Percentiles rank a stretch among this genome's conserved stretches.
phyloP scores from a whole-genome alignment of 1,284 basidiomycete species.

The Thecaphora frezii region DNA sequence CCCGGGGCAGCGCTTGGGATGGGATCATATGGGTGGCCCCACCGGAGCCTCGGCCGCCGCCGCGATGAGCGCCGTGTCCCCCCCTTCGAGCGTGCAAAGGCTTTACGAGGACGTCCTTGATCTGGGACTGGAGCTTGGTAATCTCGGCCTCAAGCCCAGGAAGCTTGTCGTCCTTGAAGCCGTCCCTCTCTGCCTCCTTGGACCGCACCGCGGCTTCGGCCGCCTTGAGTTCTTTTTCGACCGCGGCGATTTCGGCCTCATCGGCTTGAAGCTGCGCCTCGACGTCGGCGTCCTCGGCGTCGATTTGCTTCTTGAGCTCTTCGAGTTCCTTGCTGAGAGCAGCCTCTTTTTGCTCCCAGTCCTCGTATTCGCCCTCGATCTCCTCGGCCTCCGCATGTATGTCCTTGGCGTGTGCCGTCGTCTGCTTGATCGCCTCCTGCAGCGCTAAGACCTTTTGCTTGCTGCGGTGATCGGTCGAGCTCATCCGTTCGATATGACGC shows the following conservation, averaged over 20 bases:
- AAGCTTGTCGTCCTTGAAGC: slow-evolving; percentile 29
- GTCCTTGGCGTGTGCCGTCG: slow-evolving; percentile 35
- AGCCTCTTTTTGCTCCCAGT: slow-evolving; percentile 34
- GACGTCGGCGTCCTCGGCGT: slow-evolving; percentile 25
- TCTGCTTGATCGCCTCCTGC: slow-evolving; percentile 50
- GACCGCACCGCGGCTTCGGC: slow-evolving; percentile 16
- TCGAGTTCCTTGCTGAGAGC: slow-evolving; percentile 21
- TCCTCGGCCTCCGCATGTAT: slow-evolving; percentile 39
- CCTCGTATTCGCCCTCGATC: slow-evolving; percentile 29
- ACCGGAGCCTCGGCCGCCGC: neutral
- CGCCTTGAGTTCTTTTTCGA: slow-evolving; percentile 34
- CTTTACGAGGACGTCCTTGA: slow-evolving; percentile 12
- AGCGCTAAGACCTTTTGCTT: slow-evolving; percentile 48
- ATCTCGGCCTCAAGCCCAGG: slow-evolving; percentile 21
- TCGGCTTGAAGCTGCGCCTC: slow-evolving; percentile 28
- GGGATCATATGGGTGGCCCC: neutral
- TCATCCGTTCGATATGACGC: slow-evolving; percentile 40
- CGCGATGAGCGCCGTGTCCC: neutral
- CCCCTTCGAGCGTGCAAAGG: neutral
- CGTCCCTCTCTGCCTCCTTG: slow-evolving; percentile 24
- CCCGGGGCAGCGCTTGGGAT: neutral
- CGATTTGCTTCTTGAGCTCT: slow-evolving; percentile 17
- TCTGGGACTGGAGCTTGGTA: slow-evolving; percentile 26
- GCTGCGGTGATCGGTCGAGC: slow-evolving; percentile 39
- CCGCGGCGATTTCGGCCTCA: slow-evolving; percentile 21